Conservation (phyloP, 1,284 basidiomycete species). For the Lentinus polychrous region DNA sequence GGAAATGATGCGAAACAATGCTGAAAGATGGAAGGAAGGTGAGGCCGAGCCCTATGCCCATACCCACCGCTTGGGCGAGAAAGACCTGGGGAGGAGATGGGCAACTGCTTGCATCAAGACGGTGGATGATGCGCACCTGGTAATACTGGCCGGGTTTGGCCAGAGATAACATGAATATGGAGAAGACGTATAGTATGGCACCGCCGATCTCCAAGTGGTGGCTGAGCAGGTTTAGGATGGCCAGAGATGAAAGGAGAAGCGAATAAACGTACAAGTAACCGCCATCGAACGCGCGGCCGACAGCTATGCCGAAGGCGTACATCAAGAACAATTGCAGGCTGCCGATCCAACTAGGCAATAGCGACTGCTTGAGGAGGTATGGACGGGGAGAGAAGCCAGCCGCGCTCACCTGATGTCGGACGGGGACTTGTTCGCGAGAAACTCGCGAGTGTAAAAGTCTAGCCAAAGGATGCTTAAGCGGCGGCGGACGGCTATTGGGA, state of each 20-base stretch:
- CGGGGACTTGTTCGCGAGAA: slow-evolving; percentile 33
- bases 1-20: slow-evolving; percentile 43
- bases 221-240: background rate
- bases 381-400: slow-evolving; percentile 2
- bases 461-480: background rate
- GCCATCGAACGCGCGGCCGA: slow-evolving; percentile 28
- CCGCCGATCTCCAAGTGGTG: slow-evolving; percentile 22
- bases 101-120: background rate
- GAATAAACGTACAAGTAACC: slow-evolving; percentile 28
- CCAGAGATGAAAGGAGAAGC: background rate
- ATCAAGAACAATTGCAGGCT: slow-evolving; percentile 28
- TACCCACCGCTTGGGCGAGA: slow-evolving; percentile 44
- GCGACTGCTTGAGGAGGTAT: slow-evolving; percentile 9
- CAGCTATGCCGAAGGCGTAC: slow-evolving; percentile 24
- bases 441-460: slow-evolving; percentile 42
- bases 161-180: slow-evolving; percentile 31
- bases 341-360: slow-evolving; percentile 32
- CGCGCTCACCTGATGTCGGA: slow-evolving; percentile 38
- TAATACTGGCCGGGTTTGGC: slow-evolving; percentile 24
- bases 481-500: slow-evolving; percentile 5
- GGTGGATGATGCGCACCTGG: slow-evolving; percentile 18
- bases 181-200: slow-evolving; percentile 24
- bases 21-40: slow-evolving; percentile 47
- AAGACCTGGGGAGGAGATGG: slow-evolving; percentile 31
- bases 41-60: slow-evolving; percentile 42